Evolutionary conservation across 306 rosid species (phyloP).

Genomic region (Sesbania bispinosa): DNA sequence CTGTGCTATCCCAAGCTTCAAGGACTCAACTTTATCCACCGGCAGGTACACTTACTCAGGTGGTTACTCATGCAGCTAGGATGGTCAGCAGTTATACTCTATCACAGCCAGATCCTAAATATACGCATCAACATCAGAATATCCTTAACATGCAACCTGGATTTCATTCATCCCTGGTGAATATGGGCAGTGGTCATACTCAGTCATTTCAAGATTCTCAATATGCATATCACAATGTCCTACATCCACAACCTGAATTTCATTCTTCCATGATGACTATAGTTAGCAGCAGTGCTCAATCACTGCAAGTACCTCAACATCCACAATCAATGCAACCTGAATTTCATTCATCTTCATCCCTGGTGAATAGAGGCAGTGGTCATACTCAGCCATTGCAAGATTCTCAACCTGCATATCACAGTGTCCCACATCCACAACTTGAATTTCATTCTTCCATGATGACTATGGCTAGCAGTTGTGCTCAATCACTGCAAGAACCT

Average conservation of each 20-base stretch:
- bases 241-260: conserved; percentile 12
- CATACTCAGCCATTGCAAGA: too few relatives aligned
- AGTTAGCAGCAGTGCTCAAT: conserved; percentile 1
- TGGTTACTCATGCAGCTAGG: conserved; percentile 19
- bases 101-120: conserved; percentile 8
- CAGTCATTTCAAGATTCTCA: conserved; percentile 12
- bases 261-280: neutral
- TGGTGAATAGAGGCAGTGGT: too few relatives aligned
- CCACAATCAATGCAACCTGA: too few relatives aligned
- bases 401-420: too few relatives aligned
- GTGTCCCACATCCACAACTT: too few relatives aligned
- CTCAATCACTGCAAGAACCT: too few relatives aligned
- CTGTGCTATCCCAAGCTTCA: conserved; percentile 25
- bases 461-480: too few relatives aligned
- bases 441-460: too few relatives aligned
- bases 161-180: conserved; percentile 12
- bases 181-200: neutral
- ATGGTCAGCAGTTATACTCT: neutral
- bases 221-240: neutral
- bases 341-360: too few relatives aligned
- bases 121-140: conserved; percentile 4
- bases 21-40: conserved; percentile 21
- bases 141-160: conserved; percentile 8
- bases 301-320: too few relatives aligned
- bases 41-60: neutral